Base-by-base conservation (phyloP, 306 rosid species). In the Abrus pulchellus region DNA sequence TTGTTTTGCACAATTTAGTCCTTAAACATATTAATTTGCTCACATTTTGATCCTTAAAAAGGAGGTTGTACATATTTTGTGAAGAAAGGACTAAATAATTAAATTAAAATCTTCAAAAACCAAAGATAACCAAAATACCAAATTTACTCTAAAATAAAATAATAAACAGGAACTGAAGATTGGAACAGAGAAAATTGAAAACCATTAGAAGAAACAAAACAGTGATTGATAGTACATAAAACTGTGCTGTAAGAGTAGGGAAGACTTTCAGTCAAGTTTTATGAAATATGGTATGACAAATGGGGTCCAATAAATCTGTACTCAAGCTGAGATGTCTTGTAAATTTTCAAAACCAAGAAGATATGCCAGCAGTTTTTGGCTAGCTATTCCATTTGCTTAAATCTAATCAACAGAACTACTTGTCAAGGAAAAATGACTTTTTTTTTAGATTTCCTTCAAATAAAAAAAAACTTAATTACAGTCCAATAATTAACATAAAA, bases 291-390 rank as follows among this genome's bases (percentile, higher is more conserved):
- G 76, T 9, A 54, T 30, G 80, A 65, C 83, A 47, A 84, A 84
- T 80, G 87, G 87, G 87, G 80, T 72, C 83, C 73, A 43, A 78
- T 1, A 6, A 11, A 61, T 70, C 30, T 34, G 62, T 14, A 54
- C 34, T 54, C 20, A 41, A 41, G 9, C 28, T 50, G 47, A 4
- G 68, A 62, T 62, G 67, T 60, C 32, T 60, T 60, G 67, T 60
- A 60, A 30, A 9, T 32, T 32, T 59, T 30, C 41, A 61, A 3
- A 33, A 61, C 3, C 43, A 61, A 32, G 8, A 32, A 61, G 6
- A 11, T 11, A 32, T 33, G 9, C 67, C 33, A 33, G n/a, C 11
- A n/a, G 36, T 8, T 13, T 4, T 6, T 44, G 48, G 48, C 48
- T 44, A 36, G 4, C 40, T 36, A 36, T 36, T 36, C 4, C 40